Conservation (phyloP, 2,329 filamentous ascomycete genomes). For the Fusarium foetens region DNA sequence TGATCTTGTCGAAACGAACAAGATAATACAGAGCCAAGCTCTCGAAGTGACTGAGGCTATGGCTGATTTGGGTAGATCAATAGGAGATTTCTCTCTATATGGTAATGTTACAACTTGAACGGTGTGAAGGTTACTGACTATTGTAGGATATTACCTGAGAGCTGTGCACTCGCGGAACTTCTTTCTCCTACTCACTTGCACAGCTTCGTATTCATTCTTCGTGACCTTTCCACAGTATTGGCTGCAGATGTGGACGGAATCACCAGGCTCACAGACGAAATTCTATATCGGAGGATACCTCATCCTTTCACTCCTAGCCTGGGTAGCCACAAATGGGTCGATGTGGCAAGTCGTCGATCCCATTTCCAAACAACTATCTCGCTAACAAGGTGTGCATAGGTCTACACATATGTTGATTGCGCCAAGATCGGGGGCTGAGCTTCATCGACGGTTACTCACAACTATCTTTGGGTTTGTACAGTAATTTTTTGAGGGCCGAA, state of each 20-base stretch:
- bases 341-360: not conserved
- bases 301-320: not conserved
- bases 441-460: not conserved
- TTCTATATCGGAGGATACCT: not conserved
- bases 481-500: no score
- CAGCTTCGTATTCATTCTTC: not conserved
- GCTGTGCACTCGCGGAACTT: not conserved
- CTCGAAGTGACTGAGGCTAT: not conserved
- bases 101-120: not conserved
- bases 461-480: not conserved
- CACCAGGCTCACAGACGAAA: fast-evolving
- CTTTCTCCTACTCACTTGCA: not conserved
- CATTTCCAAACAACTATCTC: no score
- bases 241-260: not conserved
- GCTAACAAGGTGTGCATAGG: not conserved
- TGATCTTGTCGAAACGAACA: not conserved
- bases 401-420: not conserved
- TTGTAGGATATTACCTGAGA: not conserved
- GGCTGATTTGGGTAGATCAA: not conserved
- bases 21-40: not conserved
- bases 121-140: not conserved
- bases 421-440: not conserved
- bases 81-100: not conserved
- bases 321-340: not conserved
- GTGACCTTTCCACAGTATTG: not conserved